phyloP scores from a whole-genome alignment of 768 basidiomycete species.

The Favolaschia claudopus region DNA sequence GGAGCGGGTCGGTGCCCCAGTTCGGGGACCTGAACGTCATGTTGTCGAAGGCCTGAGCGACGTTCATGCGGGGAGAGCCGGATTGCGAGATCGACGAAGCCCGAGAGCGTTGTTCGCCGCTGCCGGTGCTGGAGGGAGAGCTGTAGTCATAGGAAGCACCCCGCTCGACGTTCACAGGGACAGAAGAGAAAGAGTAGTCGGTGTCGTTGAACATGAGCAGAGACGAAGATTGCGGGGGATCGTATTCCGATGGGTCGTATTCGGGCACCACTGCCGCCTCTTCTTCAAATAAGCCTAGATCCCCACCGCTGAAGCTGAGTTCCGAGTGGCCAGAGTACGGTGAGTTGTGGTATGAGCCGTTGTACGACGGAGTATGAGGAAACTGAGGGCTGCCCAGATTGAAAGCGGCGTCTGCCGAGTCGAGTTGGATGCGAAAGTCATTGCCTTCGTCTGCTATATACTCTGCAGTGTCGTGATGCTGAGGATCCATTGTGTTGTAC shows the following conservation, averaged over 20 bases:
- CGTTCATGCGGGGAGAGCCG: conserved; percentile 64
- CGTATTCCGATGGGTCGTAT: conserved; percentile 81
- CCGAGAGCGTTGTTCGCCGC: conserved; percentile 54
- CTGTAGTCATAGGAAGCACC: conserved; percentile 64
- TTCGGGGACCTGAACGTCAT: conserved; percentile 71
- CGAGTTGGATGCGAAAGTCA: no score
- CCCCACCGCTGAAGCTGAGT: conserved; percentile 60
- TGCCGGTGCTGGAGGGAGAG: conserved; percentile 68
- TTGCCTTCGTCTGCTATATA: no score
- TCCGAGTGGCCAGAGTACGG: conserved; percentile 76
- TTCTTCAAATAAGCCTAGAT: conserved; percentile 59
- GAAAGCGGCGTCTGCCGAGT: no score
- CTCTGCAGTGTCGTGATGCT: no score
- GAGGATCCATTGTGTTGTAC: no score
- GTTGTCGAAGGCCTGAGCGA: conserved; percentile 66
- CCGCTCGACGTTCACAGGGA: conserved; percentile 46
- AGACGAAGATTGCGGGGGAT: conserved; percentile 57
- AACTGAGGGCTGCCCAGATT: conserved; percentile 35
- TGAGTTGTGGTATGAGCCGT: conserved; percentile 74
- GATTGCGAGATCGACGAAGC: conserved; percentile 76
- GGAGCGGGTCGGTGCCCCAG: conserved; percentile 62
- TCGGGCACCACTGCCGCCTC: conserved; percentile 50
- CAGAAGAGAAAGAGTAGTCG: conserved; percentile 49
- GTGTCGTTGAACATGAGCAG: conserved; percentile 68
- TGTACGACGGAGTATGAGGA: conserved; percentile 63